Conservation (phyloP, 2,329 filamentous ascomycete genomes). For the Scedosporium boydii region DNA sequence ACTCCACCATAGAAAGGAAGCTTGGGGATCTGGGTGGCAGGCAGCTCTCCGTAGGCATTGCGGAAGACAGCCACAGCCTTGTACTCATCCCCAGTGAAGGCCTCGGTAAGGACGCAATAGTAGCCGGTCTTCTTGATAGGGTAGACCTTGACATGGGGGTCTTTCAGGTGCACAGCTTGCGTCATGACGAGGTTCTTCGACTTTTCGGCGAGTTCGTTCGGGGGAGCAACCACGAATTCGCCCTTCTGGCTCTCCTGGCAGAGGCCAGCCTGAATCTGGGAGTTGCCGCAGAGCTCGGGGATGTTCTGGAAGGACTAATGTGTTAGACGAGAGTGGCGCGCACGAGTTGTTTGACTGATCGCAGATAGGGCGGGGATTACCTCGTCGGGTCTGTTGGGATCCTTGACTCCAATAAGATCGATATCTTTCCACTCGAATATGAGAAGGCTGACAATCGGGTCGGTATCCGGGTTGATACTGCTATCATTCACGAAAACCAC, state of each 20-base stretch:
- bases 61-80: slow-evolving; percentile 80
- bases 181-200: slow-evolving; percentile 68
- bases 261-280: slow-evolving; percentile 55
- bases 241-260: slow-evolving; percentile 75
- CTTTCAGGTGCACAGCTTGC: slow-evolving; percentile 71
- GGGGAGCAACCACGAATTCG: slow-evolving; percentile 70
- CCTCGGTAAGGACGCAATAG: slow-evolving; percentile 81
- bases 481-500: slow-evolving; percentile 62
- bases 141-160: slow-evolving; percentile 68
- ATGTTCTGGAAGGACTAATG: slow-evolving; percentile 19
- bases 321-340: background rate
- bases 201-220: slow-evolving; percentile 53
- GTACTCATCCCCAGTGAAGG: slow-evolving; percentile 61
- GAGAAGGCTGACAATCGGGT: slow-evolving; percentile 72
- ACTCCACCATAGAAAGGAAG: slow-evolving; percentile 94
- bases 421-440: slow-evolving; percentile 94
- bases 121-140: slow-evolving; percentile 84
- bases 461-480: slow-evolving; percentile 41
- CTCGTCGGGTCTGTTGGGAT: slow-evolving; percentile 41
- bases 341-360: background rate
- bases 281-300: slow-evolving; percentile 61
- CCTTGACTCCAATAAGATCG: slow-evolving; percentile 61
- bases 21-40: slow-evolving; percentile 92
- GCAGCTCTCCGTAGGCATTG: slow-evolving; percentile 92
- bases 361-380: slow-evolving; percentile 27